Evolutionary conservation across 148 eudicot genomes (phyloP), one percentile per base, ranked within the genome.

Genomic region (Agrostemma githago): DNA sequence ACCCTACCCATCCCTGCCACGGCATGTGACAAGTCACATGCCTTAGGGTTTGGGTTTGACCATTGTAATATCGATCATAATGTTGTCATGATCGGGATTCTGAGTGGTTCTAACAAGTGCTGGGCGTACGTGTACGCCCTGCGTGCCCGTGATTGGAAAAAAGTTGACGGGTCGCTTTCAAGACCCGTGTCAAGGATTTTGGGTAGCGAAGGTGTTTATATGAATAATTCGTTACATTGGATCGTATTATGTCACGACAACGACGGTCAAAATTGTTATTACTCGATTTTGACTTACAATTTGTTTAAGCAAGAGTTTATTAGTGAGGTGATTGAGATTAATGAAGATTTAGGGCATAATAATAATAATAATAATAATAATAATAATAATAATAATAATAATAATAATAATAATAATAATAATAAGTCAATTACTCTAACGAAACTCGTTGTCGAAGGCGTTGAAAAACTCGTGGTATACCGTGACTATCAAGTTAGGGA

Each of bases 1-100:
- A 62, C 26, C 2, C 9, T 79, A 37, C 81, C 77, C 3, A 15
- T 62, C 2, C 74, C 69, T 4, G 44, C 12, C 0, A n/a, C 66
- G 16, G n/a, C 62, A 7, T 12, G 11, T 14, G 60, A 62, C 0
- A 16, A 60, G n/a, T 60, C 51, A 10, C 8, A 1, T 48, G 69
- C 54, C 9, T 5, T 73, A n/a, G 81, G 77, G 20, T 79, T 79
- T 11, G 81, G 77, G 40, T 79, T 68, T 14, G 81, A 79, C 61
- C 5, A 1, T 0, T 5, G 5, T 8, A 2, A 1, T 26, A 1
- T 62, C 1, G 77, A 73, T 3, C 38, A 68, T 46, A 79, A 79
- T 16, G 41, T 74, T 51, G 77, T 79, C 15, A 79, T 74, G 17
- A 41, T 74, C 7, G 77, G 43, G 6, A 38, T 79, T n/a, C 1